phyloP scores from a whole-genome alignment of 2,329 filamentous ascomycete genomes.

The Ophiocordyceps camponoti-floridani region DNA sequence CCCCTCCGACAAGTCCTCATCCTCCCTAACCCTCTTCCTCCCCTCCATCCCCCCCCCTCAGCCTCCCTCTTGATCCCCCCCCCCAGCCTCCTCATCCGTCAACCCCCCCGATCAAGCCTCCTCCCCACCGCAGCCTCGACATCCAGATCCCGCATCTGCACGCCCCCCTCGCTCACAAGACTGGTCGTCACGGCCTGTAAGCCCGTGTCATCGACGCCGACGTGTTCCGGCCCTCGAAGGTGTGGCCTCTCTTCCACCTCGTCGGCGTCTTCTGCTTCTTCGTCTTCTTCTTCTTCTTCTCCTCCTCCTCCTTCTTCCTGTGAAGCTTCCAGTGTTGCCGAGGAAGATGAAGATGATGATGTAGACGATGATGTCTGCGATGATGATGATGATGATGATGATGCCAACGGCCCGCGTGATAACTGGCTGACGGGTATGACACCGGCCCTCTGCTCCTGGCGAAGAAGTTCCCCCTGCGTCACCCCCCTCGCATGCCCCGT shows the following conservation, averaged over 20 bases:
- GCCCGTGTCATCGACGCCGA: slow-evolving; percentile 76
- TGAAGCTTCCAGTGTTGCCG: too few relatives aligned
- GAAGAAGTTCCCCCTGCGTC: slow-evolving; percentile 67
- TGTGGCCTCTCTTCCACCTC: slow-evolving; percentile 52
- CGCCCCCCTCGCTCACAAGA: slow-evolving; percentile 18
- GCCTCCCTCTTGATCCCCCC: too few relatives aligned
- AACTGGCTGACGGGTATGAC: slow-evolving; percentile 54
- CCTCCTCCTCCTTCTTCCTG: too few relatives aligned
- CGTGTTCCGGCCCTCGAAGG: slow-evolving; percentile 65
- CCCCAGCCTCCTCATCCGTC: too few relatives aligned
- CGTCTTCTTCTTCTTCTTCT: slow-evolving; percentile 11
- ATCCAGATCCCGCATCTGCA: slow-evolving; percentile 38
- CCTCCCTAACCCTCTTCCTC: too few relatives aligned
- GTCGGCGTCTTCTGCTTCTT: slow-evolving; percentile 22
- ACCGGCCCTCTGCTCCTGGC: slow-evolving; percentile 74
- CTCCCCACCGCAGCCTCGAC: slow-evolving; percentile 43
- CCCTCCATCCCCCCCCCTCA: too few relatives aligned
- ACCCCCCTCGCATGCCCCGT: slow-evolving; percentile 35
- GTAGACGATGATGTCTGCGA: slow-evolving; percentile 10
- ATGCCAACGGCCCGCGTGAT: slow-evolving; percentile 23
- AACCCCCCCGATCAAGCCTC: too few relatives aligned
- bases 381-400: slow-evolving; percentile 5
- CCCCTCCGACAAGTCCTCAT: too few relatives aligned
- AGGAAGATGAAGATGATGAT: too few relatives aligned
- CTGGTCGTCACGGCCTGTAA: slow-evolving; percentile 37